These are phyloP conservation scores for Chlorella sorokiniana DNA, from an alignment of 139 green algal species.

Conservation along the genomic window DNA sequence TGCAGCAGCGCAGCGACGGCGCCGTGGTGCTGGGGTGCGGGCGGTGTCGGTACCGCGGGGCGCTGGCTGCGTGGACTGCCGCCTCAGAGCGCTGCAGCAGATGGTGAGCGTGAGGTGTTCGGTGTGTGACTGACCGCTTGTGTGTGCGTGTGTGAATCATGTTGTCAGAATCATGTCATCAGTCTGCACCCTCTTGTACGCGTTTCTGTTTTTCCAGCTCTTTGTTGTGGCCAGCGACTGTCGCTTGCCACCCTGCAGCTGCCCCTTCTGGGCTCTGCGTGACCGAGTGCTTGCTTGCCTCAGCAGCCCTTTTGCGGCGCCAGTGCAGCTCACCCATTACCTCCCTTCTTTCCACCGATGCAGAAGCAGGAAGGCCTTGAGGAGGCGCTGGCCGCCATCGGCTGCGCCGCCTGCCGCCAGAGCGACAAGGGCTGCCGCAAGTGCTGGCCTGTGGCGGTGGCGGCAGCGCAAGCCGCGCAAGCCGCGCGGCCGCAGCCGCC, in stretches of 20 bases:
- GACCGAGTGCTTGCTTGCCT: neutral
- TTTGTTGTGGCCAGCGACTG: too few relatives aligned
- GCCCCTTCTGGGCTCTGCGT: neutral
- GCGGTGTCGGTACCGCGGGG: slow-evolving; percentile 8
- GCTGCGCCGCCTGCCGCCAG: slow-evolving; percentile 7
- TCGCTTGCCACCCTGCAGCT: neutral
- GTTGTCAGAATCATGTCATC: too few relatives aligned
- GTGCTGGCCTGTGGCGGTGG: slow-evolving; percentile 12
- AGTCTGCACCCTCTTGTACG: too few relatives aligned
- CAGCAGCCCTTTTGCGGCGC: neutral
- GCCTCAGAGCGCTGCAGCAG: slow-evolving; percentile 5
- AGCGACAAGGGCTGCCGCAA: slow-evolving; percentile 14
- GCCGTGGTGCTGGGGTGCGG: slow-evolving; percentile 23
- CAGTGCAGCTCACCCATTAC: neutral
- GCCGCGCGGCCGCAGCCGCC: neutral
- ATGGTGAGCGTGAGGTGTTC: neutral
- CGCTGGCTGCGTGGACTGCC: slow-evolving; percentile 25
- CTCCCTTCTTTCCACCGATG: neutral
- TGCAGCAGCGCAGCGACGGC: neutral
- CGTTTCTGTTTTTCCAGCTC: too few relatives aligned
- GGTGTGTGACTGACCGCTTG: neutral
- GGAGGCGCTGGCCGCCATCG: neutral
- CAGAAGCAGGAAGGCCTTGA: slow-evolving; percentile 4
- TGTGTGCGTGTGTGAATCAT: too few relatives aligned
- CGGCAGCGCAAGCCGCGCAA: neutral